These are phyloP conservation scores for Cichorium intybus DNA, from an alignment of 140 eudicot species.

Conservation along the genomic window DNA sequence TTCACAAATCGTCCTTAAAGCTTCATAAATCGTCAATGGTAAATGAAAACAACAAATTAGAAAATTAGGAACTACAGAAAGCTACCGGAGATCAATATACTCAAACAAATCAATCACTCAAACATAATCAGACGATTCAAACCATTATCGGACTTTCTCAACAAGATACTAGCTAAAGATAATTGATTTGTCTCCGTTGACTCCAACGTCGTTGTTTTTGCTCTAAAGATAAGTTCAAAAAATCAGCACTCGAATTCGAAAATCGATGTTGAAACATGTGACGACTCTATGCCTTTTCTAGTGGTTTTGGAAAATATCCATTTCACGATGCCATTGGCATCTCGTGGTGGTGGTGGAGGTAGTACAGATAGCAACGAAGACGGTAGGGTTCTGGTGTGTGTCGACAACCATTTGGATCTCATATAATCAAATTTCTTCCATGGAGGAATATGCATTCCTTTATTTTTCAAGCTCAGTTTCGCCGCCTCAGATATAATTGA, in stretches of 20 bases:
- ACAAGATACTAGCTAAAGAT: not conserved
- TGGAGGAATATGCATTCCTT: constrained; percentile 83
- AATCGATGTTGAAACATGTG: constrained; percentile 1
- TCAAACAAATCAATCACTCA: no score
- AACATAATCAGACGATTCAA: constrained; percentile 22
- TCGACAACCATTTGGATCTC: constrained; percentile 76
- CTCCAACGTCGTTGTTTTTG: constrained; percentile 20
- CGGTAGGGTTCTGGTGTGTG: constrained; percentile 38
- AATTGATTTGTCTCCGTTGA: constrained; percentile 9
- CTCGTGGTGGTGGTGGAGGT: constrained; percentile 32
- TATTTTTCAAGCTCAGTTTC: constrained; percentile 70
- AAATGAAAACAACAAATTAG: no score
- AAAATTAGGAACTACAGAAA: no score
- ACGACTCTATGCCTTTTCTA: not conserved
- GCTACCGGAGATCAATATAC: no score
- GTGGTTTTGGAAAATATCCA: constrained; percentile 4
- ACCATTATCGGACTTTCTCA: constrained; percentile 35
- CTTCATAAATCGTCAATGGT: constrained; percentile 74
- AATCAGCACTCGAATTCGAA: constrained; percentile 42
- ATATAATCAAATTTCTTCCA: constrained; percentile 78
- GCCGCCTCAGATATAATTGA: constrained; percentile 64
- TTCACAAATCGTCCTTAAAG: constrained; percentile 52
- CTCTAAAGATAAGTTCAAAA: constrained; percentile 51
- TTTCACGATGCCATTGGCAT: constrained; percentile 9
- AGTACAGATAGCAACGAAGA: not conserved